Conservation (phyloP, 495 filamentous ascomycete species). For the Neurospora africana region DNA sequence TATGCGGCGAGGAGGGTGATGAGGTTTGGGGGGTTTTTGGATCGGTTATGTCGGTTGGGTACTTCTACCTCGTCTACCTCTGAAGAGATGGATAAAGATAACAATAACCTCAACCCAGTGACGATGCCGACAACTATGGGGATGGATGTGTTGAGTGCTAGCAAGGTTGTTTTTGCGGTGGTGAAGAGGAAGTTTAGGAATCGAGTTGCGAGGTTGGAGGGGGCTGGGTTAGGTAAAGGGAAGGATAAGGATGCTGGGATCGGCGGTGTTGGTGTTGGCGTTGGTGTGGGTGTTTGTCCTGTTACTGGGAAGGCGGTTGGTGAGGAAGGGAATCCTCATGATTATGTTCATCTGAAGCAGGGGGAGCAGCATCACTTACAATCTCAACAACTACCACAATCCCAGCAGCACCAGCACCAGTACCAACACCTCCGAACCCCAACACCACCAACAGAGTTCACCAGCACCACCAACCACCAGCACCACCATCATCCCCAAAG, state of each 20-base stretch:
- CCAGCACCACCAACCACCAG: not conserved
- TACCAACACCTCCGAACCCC: not conserved
- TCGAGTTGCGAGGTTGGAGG: conserved; percentile 25
- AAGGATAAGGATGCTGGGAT: not conserved
- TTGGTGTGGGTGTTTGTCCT: not conserved
- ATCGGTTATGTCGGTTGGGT: conserved; percentile 14
- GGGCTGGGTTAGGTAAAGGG: not conserved
- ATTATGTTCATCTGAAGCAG: not conserved
- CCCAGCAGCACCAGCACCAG: not conserved
- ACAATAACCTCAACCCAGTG: not conserved
- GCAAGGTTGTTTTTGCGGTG: conserved; percentile 29
- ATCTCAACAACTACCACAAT: not conserved
- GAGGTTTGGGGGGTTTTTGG: conserved; percentile 22
- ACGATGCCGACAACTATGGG: conserved; percentile 1
- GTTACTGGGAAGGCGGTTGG: not conserved
- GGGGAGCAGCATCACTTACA: not conserved
- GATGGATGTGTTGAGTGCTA: conserved; percentile 27
- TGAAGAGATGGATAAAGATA: not conserved
- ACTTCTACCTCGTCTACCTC: not conserved
- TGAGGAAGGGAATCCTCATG: not conserved
- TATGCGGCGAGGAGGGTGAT: conserved; percentile 18
- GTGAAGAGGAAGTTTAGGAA: conserved; percentile 28
- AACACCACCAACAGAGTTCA: not conserved
- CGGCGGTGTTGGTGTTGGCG: not conserved
- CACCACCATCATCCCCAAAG: not conserved